Evolutionary conservation across 441 rosid species (phyloP), one percentile per base, ranked within the genome.

Genomic region (Adansonia grandidieri): DNA sequence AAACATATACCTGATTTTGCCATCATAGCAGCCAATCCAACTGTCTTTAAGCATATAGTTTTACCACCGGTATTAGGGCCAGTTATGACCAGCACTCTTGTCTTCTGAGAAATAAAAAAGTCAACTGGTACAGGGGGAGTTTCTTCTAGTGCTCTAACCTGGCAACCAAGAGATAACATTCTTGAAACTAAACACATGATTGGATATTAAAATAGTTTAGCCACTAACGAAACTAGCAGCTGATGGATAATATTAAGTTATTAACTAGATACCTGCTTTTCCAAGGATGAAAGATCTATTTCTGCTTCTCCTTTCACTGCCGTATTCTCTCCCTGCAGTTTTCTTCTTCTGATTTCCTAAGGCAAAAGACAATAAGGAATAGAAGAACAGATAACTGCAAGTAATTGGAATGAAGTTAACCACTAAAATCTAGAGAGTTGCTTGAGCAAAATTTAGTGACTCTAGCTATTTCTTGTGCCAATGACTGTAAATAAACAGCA

Each of bases 1-100:
- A 24, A 54, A 10, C 60, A 13, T 70, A 77, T 74, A 91, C 99
- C 99, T 85, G 99, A 90, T 88, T 94, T 96, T 76, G 97, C 98
- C 99, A 96, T 96, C 93, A 96, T 86, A 77, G 96, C 91, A 74
- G 98, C 97, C 85, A 96, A 89, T 84, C 97, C 99, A 83, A 92
- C 82, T 54, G 99, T 92, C 89, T 96, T 96, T 71, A 94, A 87
- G 89, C 92, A 91, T 72, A 91, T 90, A 64, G 98, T 96, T 90
- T 96, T 96, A 73, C 99, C 99, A 64, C 99, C 99, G 9, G 98
- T 96, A 79, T 96, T 94, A 22, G 99, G 99, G 75, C 98, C 98
- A n/a, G 99, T 96, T 75, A 96, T 90, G 68, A 93, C 86, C 81
- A 94, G 86, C 81, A 96, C 98, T 85, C 85, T 91, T 15, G 96